Evolutionary conservation across 2,329 filamentous ascomycete species (phyloP), one percentile per base, ranked within the genome.

Genomic region (Penicillium italicum): DNA sequence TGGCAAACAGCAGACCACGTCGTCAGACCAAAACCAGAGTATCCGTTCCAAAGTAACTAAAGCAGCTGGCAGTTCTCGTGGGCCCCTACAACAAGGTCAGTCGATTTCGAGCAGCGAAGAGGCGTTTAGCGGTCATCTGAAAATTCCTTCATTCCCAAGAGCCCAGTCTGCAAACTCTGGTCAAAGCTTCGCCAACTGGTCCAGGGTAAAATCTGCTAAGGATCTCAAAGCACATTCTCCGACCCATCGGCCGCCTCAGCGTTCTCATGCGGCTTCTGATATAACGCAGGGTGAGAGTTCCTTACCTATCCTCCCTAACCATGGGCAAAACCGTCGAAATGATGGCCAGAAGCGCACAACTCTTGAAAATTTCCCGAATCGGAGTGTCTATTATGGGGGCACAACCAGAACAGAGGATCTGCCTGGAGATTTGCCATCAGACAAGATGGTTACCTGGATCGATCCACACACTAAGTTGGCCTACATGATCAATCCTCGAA

Each of bases 381-480:
- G 34, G 28, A 14, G 7, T 2, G 5, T 36, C 4, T 28, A 6
- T 12, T 22, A 14, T 26, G 36, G 11, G 2, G 20, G 26, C 3
- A 38, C n/a, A n/a, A 16, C 18, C 33, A 45, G 16, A 11, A 12
- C 18, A 36, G 20, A 38, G 1, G 26, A 40, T 37, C 36, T 28
- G 4, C 30, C 44, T 20, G 20, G 36, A 22, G 6, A 18, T 7
- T 36, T 49, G 1, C 30, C 55, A 6, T 31, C 45, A 7, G 65
- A 68, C 45, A 48, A 31, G 46, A 66, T 67, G 36, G 62, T 72
- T 22, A 52, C 64, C 10, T 91, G 88, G 88, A 77, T 75, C 1
- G 83, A 91, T 62, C 85, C 86, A 0, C 64, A 72, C 9, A 88
- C 83, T 0, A 53, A 79, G 41, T 50, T 66, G 42, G 64, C 58